These are phyloP conservation scores for Sclerotiophoma versabilis DNA, from an alignment of 2,329 filamentous ascomycete genomes.

Conservation along the genomic window DNA sequence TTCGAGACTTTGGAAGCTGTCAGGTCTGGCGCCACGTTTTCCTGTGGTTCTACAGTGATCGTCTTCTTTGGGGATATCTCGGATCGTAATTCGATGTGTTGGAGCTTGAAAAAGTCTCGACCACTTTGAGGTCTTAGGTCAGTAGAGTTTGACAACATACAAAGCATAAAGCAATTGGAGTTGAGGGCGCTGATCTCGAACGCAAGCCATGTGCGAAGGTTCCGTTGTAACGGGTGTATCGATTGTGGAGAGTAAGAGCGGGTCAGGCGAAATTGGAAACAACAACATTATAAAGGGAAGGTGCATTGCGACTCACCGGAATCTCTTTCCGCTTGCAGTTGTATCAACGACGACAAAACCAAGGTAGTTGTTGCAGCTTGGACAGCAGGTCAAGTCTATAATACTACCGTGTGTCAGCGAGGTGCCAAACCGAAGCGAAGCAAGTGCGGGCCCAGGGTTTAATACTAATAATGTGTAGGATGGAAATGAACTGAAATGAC, in stretches of 20 bases:
- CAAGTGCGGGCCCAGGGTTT: slow-evolving; percentile 30
- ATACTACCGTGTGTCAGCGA: slow-evolving; percentile 11
- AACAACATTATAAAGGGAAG: background rate
- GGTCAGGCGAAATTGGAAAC: background rate
- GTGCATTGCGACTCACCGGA: slow-evolving; percentile 41
- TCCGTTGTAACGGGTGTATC: background rate
- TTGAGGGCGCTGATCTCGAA: background rate
- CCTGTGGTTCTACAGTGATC: slow-evolving; percentile 37
- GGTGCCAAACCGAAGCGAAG: slow-evolving; percentile 5
- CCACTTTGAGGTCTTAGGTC: slow-evolving; percentile 28
- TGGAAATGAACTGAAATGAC: slow-evolving; percentile 44
- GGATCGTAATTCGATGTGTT: slow-evolving; percentile 49
- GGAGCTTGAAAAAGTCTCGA: slow-evolving; percentile 51
- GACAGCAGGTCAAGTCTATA: slow-evolving; percentile 15
- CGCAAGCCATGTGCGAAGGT: background rate
- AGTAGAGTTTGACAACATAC: background rate
- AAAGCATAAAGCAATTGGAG: background rate
- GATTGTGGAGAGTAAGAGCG: background rate
- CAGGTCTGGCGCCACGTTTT: slow-evolving; percentile 31
- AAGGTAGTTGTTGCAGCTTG: slow-evolving; percentile 15
- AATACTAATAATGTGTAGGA: slow-evolving; percentile 48
- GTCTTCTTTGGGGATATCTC: slow-evolving; percentile 31
- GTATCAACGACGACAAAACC: slow-evolving; percentile 42
- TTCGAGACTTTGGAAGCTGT: slow-evolving; percentile 27
- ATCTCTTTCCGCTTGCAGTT: slow-evolving; percentile 35